Base-by-base conservation (phyloP, 1,139 yeast species). In the Scheffersomyces illinoinensis region DNA sequence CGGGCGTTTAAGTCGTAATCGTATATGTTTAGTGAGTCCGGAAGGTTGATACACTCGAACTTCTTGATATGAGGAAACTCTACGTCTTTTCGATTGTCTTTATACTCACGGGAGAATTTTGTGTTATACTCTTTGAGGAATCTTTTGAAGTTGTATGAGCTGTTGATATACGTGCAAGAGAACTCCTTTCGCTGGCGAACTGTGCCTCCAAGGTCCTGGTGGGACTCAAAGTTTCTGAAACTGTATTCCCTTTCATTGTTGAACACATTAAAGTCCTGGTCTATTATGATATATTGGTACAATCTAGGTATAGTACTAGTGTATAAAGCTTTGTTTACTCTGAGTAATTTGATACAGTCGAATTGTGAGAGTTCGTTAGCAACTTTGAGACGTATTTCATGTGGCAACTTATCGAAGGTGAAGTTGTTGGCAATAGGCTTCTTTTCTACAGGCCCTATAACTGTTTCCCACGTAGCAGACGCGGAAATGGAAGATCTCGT, bases 241-340 rank as follows among this genome's bases (percentile, higher is more conserved):
- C 60, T 61, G 49, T 62, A 62, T 43, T 65, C 67, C 54, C 63
- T 69, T 57, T 78, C 82, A 56, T 72, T 72, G 59, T 70, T 75
- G 59, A 79, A 79, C 53, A 73, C 74, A 57, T 75, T 75, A 61
- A 69, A 79, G 55, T 69, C 63, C 48, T 71, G 70, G 63, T 83
- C 85, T 3, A 83, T 70, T 0, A 81, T 68, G 0, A 83, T 71
- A 49, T 73, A 71, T 53, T 74, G 76, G 63, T 79, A 81, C 43
- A 83, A 62, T 18, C 79, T 64, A 0, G 75, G 74, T 10, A 74
- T 62, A 0, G 80, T 72, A 1, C 76, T 66, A 0, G 58, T 60
- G 58, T 75, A 73, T 63, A 81, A 67, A 1, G 70, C 58, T 48
- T 63, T 73, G 60, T 71, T 74, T 0, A 76, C 76, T 6, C 70